A percentile compares a stretch with the other conserved stretches of the same genome.
Conservation (phyloP, 73 alveolate genomes). For the Effrenium voratum region DNA sequence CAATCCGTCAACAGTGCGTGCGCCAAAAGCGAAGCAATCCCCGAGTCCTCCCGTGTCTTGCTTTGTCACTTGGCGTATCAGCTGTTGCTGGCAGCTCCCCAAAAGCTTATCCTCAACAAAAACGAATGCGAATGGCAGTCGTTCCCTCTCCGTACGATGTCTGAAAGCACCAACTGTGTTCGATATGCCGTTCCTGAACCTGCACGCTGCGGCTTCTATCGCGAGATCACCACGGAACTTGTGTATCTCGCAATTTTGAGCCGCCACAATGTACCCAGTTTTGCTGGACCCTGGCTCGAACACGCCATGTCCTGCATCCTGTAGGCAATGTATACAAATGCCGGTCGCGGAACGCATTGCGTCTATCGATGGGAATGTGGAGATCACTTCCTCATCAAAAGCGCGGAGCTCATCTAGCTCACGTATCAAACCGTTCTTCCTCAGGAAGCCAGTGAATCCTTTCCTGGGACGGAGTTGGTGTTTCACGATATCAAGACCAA, state of each 20-base stretch:
- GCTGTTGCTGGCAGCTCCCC: not conserved
- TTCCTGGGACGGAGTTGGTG: not conserved
- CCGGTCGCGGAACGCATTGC: not conserved
- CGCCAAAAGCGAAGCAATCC: constrained; percentile 6
- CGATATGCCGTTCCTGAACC: not conserved
- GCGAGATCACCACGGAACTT: not conserved
- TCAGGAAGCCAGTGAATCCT: not conserved
- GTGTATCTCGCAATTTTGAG: not conserved
- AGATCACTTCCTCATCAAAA: not conserved
- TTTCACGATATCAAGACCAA: constrained; percentile 5
- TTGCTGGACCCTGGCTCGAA: not conserved
- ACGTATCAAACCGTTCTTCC: not conserved
- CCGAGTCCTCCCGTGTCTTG: not conserved
- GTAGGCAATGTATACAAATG: not conserved
- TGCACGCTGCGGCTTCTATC: too few species aligned
- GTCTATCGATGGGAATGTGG: not conserved
- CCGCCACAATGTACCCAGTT: not conserved
- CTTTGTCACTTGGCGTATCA: not conserved
- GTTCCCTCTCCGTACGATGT: not conserved
- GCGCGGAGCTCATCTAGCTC: not conserved
- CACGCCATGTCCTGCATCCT: not conserved
- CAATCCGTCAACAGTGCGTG: not conserved
- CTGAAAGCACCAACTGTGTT: not conserved
- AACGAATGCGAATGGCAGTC: constrained; percentile 4
- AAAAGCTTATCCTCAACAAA: not conserved